These are phyloP conservation scores for Nigrospora sphaerica DNA, from an alignment of 2,329 filamentous ascomycete genomes.

Conservation along the genomic window DNA sequence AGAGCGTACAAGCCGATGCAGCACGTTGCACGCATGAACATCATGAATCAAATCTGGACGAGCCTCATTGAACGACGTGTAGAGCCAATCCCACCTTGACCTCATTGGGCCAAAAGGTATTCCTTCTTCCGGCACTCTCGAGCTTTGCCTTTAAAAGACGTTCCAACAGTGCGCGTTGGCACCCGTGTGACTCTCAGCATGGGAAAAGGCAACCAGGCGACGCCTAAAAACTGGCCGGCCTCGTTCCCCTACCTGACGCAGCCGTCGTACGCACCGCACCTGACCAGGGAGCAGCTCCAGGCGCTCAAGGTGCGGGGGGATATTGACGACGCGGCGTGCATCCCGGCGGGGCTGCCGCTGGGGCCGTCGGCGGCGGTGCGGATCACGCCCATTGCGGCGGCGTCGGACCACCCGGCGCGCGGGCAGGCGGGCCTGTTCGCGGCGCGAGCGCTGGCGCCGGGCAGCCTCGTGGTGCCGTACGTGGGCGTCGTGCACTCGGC, in stretches of 20 bases:
- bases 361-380: slow-evolving; percentile 40
- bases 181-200: slow-evolving; percentile 6
- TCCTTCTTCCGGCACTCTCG: too few species aligned
- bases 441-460: slow-evolving; percentile 41
- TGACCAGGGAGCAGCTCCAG: slow-evolving; percentile 33
- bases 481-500: slow-evolving; percentile 50
- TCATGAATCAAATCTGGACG: too few species aligned
- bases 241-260: slow-evolving; percentile 43
- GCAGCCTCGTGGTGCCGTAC: slow-evolving; percentile 53
- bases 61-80: too few species aligned
- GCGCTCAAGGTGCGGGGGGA: slow-evolving; percentile 26
- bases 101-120: too few species aligned
- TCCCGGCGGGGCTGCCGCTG: slow-evolving; percentile 26
- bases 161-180: too few species aligned
- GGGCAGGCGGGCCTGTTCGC: slow-evolving; percentile 57
- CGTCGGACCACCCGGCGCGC: slow-evolving; percentile 44
- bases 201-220: slow-evolving; percentile 13
- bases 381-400: slow-evolving; percentile 44
- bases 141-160: too few species aligned
- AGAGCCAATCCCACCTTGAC: too few species aligned
- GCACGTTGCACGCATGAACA: too few species aligned
- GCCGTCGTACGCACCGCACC: slow-evolving; percentile 39
- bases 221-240: slow-evolving; percentile 52
- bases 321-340: slow-evolving; percentile 16
- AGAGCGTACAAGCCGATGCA: too few species aligned